A percentile compares a stretch with the other conserved stretches of the same genome.
These are phyloP conservation scores for Trichoderma semiorbis DNA, from an alignment of 2,329 filamentous ascomycete species.

Conservation along the genomic window DNA sequence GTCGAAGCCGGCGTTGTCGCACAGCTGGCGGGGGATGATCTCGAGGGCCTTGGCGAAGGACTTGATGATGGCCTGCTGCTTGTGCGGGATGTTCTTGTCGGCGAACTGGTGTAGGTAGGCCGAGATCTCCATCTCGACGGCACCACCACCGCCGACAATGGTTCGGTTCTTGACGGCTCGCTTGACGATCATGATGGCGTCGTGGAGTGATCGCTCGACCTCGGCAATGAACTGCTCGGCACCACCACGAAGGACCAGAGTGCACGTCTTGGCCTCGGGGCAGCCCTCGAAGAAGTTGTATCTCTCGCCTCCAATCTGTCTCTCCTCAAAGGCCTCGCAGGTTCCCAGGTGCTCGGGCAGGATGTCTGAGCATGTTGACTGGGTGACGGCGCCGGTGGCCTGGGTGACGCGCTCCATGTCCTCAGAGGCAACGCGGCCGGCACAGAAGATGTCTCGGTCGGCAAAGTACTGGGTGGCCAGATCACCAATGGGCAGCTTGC, in stretches of 20 bases:
- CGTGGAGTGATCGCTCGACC: constrained; percentile 94
- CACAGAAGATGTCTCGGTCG: constrained; percentile 97
- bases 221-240: constrained; percentile 99
- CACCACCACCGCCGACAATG: constrained; percentile 93
- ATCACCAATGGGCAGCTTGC: constrained; percentile 95
- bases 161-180: constrained; percentile 90
- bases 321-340: constrained; percentile 88
- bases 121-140: constrained; percentile 94
- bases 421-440: constrained; percentile 83
- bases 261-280: constrained; percentile 94
- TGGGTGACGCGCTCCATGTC: constrained; percentile 96
- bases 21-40: constrained; percentile 92
- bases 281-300: constrained; percentile 99
- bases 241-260: constrained; percentile 87
- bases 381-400: constrained; percentile 85
- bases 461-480: constrained; percentile 97
- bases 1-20: constrained; percentile 98
- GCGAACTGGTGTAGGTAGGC: constrained; percentile 90
- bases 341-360: constrained; percentile 82
- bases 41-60: constrained; percentile 96
- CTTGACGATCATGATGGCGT: constrained; percentile 99
- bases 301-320: constrained; percentile 93
- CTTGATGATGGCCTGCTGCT: constrained; percentile 97
- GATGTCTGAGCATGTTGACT: constrained; percentile 97
- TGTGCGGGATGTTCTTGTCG: constrained; percentile 87